Base-by-base conservation (phyloP, 176 grass and related monocot species). In the Cenchrus fungigraminus region DNA sequence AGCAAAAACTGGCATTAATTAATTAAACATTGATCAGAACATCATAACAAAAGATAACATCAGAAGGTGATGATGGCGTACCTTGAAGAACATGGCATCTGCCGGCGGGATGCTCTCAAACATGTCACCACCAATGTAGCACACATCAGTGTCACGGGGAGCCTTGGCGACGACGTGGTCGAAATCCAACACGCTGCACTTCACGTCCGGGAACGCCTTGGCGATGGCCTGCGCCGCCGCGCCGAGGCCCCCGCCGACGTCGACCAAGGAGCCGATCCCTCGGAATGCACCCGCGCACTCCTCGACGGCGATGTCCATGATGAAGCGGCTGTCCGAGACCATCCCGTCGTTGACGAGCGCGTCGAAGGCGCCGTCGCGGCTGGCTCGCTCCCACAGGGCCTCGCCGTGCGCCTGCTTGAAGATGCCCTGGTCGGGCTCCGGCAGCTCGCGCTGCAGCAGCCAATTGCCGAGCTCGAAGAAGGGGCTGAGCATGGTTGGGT, bases 161-260 rank as follows among this genome's bases (percentile, higher is more conserved):
- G 66, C 43, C 3, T 59, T 6, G 58, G 66, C 82, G 25, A 92
- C 73, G 42, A 92, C 86, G 22, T 86, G 86, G 19, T 78, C 72
- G 71, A 92, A 82, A 43, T 92, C 90, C 25, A 88, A 73, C 8
- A 92, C 83, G 9, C 17, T 83, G 65, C 86, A 92, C 29, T 86
- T 72, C 17, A 92, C 29, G 0, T 68, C 17, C 9, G 86, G 86
- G 45, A 86, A 92, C 9, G 77, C 78, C 67, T 79, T 83, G 1
- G 78, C 77, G 20, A 88, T 86, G 20, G 64, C 45, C 64, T 34
- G 73, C 12, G 86, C 60, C 6, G 82, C 47, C 0, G 57, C 12
- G 2, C 88, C 87, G 0, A 12, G 59, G 10, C 88, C 81, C 1
- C 91, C 91, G 12, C 65, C 88, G 12, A 93, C 82, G 56, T 93